These are phyloP conservation scores for Dryas octopetala DNA, from an alignment of 306 rosid species.

Conservation along the genomic window DNA sequence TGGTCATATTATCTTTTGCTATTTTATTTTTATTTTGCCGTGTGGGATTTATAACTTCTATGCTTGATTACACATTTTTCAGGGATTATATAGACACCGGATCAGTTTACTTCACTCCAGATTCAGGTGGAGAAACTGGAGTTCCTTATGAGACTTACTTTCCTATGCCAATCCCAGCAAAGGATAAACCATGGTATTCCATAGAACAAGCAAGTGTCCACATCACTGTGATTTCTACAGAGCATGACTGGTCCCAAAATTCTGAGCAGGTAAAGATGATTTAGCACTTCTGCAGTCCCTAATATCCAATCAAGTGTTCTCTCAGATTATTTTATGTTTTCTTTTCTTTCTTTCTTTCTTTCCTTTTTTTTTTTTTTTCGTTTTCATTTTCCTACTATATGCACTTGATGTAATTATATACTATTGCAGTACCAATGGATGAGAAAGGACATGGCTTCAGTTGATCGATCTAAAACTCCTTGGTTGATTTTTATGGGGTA, in stretches of 20 bases:
- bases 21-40: background rate
- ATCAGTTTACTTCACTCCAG: slow-evolving; percentile 57
- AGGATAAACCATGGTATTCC: slow-evolving; percentile 93
- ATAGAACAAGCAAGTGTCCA: slow-evolving; percentile 79
- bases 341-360: background rate
- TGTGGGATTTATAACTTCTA: background rate
- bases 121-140: slow-evolving; percentile 97
- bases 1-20: no score
- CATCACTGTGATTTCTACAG: slow-evolving; percentile 80
- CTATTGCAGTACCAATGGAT: slow-evolving; percentile 70
- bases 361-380: no score
- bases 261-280: slow-evolving; percentile 68
- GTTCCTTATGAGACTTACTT: slow-evolving; percentile 84
- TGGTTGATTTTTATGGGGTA: slow-evolving; percentile 85
- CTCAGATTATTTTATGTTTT: slow-evolving; percentile 4
- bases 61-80: background rate
- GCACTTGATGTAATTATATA: background rate
- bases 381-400: background rate
- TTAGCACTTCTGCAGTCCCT: slow-evolving; percentile 1
- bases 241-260: slow-evolving; percentile 56
- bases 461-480: slow-evolving; percentile 72
- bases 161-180: slow-evolving; percentile 70
- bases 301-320: background rate
- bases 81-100: slow-evolving; percentile 71
- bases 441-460: slow-evolving; percentile 71